Evolutionary conservation across 2,329 filamentous ascomycete species (phyloP), one percentile per base, ranked within the genome.

Genomic region (Ceratocystis lukuohia): DNA sequence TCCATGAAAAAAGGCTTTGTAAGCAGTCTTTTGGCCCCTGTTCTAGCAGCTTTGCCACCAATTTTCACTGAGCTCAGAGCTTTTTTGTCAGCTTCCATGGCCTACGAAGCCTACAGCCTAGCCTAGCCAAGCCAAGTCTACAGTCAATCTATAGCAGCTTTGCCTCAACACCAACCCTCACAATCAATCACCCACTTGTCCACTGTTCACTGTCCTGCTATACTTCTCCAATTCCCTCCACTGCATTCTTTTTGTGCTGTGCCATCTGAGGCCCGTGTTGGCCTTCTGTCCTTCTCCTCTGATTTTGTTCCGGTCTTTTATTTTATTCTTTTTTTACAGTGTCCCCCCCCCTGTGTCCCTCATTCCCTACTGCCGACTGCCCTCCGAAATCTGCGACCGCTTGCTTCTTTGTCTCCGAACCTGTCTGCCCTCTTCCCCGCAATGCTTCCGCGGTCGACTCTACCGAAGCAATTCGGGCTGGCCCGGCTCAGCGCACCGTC

Each of bases 391-490:
- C 22, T 41, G 33, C 61, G 15, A 48, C n/a, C 25, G 22, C 61
- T 45, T 28, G 15, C 33, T 46, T 25, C 41, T 17, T 30, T 12
- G 8, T 17, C 28, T n/a, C 61, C 15, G 6, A 15, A 10, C 10
- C 25, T n/a, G 10, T 22, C 46, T 25, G 50, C 10, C 20, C 15
- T 17, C 61, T 6, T 57, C 63, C n/a, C 48, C 17, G 50, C 41
- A 41, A 68, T 68, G 67, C 67, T 68, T 62, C 67, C 67, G 50
- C 64, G 67, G 22, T 62, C 61, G 33, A 68, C 67, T 25, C 50
- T 68, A 5, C 30, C 62, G 10, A 64, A 64, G 65, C 66, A 65
- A 8, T 48, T 66, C 33, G 61, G 64, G 64, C 59, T 68, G 20
- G 41, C 59, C 41, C 67, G 63, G 22, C 57, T 66, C 28, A 62